Evolutionary conservation across 176 grass and related monocot species (phyloP), one percentile per base, ranked within the genome.

Genomic region (Luzula sylvatica): DNA sequence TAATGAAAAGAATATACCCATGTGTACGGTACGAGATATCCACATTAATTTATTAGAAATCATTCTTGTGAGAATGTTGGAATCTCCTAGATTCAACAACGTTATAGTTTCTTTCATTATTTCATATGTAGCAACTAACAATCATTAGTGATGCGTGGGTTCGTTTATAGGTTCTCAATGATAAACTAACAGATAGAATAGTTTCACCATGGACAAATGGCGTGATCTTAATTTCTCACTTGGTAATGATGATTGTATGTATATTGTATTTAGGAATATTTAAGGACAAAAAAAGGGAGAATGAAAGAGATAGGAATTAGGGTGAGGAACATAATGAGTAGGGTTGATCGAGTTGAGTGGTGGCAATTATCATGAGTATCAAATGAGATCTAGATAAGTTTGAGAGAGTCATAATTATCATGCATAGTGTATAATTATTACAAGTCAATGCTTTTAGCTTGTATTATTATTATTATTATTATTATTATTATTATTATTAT

Each of bases 121-220:
- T 26, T 61, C 11, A 44, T 61, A 44, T 24, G 15, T 61, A 23
- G 15, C 13, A 44, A 17, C 14, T 61, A 44, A 23, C 56, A 61
- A 61, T 61, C 20, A 61, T 61, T 42, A 16, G 56, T 35, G 56
- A 23, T 15, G 56, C 56, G 26, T 26, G 35, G 35, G 38, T 60
- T 60, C 20, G 24, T 42, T 24, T 61, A 42, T 20, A 12, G 7
- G 2, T 35, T 25, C 44, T 42, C 44, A 20, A 61, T 61, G 56
- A 61, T n/a, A 61, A 61, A 61, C 41, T 61, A 23, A 61, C 41
- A 61, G 41, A 40, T n/a, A n/a, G n/a, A n/a, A n/a, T n/a, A n/a
- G n/a, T n/a, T n/a, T n/a, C n/a, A n/a, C n/a, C n/a, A n/a, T n/a
- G n/a, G n/a, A n/a, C n/a, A n/a, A n/a, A n/a, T n/a, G n/a, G n/a